A percentile compares a stretch with the other conserved stretches of the same genome.
Conservation (phyloP, 805 yeast species). For the Wickerhamomyces strasburgensis region DNA sequence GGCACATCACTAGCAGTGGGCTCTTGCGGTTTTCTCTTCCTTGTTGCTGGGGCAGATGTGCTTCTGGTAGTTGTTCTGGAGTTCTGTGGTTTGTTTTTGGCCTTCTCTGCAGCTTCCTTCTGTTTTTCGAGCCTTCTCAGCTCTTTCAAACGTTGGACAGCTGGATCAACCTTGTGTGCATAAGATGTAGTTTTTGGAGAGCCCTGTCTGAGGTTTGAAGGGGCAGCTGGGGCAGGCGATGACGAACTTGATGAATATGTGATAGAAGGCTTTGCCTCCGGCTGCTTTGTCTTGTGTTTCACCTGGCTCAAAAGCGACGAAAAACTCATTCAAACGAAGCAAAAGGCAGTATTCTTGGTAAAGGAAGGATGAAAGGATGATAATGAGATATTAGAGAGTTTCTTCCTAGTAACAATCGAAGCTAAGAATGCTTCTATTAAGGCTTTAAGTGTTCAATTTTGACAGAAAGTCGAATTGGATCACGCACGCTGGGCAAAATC, state of each 20-base stretch:
- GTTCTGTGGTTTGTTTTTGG: slow-evolving; percentile 2
- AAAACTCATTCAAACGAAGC: slow-evolving; percentile 20
- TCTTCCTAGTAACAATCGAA: no score
- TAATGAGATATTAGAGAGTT: no score
- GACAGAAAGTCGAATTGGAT: no score
- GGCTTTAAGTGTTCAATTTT: no score
- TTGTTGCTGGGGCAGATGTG: slow-evolving; percentile 1
- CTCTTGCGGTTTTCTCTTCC: neutral
- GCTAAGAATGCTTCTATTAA: no score
- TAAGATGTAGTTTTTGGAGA: neutral
- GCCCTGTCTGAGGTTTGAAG: neutral
- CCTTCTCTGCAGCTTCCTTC: slow-evolving; percentile 23
- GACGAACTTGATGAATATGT: slow-evolving; percentile 1
- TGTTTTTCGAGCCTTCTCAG: slow-evolving; percentile 51
- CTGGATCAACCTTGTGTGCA: slow-evolving; percentile 46
- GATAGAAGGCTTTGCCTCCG: neutral
- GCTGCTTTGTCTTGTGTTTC: slow-evolving; percentile 12
- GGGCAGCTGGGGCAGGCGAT: neutral
- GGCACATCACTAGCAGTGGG: slow-evolving; percentile 2
- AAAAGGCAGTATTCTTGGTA: no score
- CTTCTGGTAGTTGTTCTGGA: slow-evolving; percentile 1
- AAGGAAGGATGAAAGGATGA: no score
- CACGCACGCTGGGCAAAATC: no score
- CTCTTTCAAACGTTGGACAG: slow-evolving; percentile 64
- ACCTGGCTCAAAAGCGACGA: slow-evolving; percentile 16